phyloP scores from a whole-genome alignment of 306 rosid species.

The Fragaria iinumae region DNA sequence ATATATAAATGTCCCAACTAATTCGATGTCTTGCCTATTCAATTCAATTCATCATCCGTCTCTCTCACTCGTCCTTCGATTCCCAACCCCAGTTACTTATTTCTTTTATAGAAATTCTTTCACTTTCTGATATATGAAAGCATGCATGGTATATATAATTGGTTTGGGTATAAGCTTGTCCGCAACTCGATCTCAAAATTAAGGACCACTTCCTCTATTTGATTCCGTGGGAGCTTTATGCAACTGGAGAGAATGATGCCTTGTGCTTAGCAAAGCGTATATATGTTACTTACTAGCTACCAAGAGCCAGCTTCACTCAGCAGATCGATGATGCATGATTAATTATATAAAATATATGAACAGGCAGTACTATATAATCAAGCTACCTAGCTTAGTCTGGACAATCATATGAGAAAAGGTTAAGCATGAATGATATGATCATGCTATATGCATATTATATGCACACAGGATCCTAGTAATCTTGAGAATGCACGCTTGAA shows the following conservation, averaged over 20 bases:
- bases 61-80: not conserved
- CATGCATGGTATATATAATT: not conserved
- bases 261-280: not conserved
- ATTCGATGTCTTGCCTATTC: not conserved
- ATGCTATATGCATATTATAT: conserved; percentile 47
- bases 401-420: conserved; percentile 9
- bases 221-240: conserved; percentile 1
- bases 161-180: not conserved
- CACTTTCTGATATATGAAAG: not conserved
- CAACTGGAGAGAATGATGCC: conserved; percentile 9
- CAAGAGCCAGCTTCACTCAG: not conserved
- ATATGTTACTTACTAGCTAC: conserved; percentile 7
- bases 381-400: not conserved
- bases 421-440: conserved; percentile 53
- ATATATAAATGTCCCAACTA: conserved; percentile 23
- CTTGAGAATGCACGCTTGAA: conserved; percentile 25
- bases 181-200: not conserved
- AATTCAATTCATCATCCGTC: conserved; percentile 3
- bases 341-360: conserved; percentile 12
- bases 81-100: not conserved
- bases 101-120: not conserved
- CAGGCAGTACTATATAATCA: conserved; percentile 10
- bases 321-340: not conserved
- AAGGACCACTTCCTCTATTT: conserved; percentile 36
- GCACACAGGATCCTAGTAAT: conserved; percentile 68